Evolutionary conservation across 495 filamentous ascomycete species (phyloP).

Genomic region (Penicillium waksmanii): DNA sequence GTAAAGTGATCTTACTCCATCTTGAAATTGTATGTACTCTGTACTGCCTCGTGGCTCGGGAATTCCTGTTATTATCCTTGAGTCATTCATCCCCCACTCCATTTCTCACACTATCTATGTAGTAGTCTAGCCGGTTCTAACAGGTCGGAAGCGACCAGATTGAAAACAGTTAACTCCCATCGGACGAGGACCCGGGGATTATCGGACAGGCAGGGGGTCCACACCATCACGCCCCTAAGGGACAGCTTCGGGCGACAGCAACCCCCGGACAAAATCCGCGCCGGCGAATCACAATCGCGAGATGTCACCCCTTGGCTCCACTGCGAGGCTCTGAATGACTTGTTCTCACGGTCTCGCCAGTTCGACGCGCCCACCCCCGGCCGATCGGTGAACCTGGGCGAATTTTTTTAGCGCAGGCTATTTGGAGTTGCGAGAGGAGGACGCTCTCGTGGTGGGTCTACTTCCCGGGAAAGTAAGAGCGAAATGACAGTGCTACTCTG

Average conservation of each 20-base stretch:
- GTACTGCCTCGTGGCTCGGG: no score
- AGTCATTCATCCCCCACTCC: no score
- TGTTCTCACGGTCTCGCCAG: slow-evolving; percentile 3
- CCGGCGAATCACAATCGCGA: slow-evolving; percentile 3
- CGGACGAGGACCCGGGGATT: neutral
- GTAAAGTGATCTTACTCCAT: no score
- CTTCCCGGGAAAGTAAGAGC: neutral
- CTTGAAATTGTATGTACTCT: no score
- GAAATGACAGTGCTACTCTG: neutral
- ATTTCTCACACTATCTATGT: neutral
- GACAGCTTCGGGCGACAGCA: slow-evolving; percentile 5
- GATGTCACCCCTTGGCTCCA: slow-evolving; percentile 5
- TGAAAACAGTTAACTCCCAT: neutral
- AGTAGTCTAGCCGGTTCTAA: neutral
- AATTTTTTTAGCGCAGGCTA: slow-evolving; percentile 1
- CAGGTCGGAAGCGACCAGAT: neutral
- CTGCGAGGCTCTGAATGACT: slow-evolving; percentile 22
- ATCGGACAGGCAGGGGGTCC: neutral
- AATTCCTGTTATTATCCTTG: no score
- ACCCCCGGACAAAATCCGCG: slow-evolving; percentile 5
- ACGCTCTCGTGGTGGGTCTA: neutral
- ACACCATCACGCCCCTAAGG: neutral
- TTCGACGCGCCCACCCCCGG: slow-evolving; percentile 13
- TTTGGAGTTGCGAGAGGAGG: neutral
- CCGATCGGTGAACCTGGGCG: slow-evolving; percentile 16